Evolutionary conservation across 2,329 filamentous ascomycete genomes (phyloP).

Genomic region (Onygena corvina): DNA sequence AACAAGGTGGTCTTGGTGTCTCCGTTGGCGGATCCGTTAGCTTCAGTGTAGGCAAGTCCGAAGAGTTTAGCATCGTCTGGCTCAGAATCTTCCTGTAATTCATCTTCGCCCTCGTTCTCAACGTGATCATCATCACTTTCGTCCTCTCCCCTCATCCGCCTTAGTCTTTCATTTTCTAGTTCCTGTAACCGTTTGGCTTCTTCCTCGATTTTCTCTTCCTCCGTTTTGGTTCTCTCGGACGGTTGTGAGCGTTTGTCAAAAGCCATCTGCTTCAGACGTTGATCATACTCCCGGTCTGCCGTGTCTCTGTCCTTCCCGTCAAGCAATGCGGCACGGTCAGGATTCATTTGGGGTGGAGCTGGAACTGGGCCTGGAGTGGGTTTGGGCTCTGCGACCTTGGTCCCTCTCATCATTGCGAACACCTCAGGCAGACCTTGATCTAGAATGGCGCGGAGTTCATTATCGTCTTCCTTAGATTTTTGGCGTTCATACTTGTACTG

Average conservation of each 20-base stretch:
- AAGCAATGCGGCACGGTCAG: conserved; percentile 50
- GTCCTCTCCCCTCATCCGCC: conserved; percentile 75
- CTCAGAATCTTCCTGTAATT: conserved; percentile 32
- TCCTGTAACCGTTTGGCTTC: conserved; percentile 65
- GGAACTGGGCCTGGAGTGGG: conserved; percentile 33
- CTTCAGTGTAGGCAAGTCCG: conserved; percentile 44
- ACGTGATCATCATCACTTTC: conserved; percentile 34
- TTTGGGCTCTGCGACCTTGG: conserved; percentile 44
- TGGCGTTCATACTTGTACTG: conserved; percentile 90
- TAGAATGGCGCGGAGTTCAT: conserved; percentile 69
- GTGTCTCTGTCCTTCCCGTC: conserved; percentile 51
- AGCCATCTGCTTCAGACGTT: conserved; percentile 66
- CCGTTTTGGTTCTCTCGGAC: conserved; percentile 78
- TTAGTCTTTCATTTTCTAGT: conserved; percentile 69
- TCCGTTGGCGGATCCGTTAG: conserved; percentile 45
- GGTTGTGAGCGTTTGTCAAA: conserved; percentile 77
- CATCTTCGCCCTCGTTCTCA: conserved; percentile 28
- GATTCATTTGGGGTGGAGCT: conserved; percentile 44
- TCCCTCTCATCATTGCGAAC: conserved; percentile 54
- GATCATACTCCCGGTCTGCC: conserved; percentile 79
- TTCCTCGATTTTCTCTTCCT: conserved; percentile 69
- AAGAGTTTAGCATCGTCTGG: conserved; percentile 50
- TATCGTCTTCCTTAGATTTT: conserved; percentile 81
- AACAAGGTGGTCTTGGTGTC: conserved; percentile 34
- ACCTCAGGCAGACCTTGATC: conserved; percentile 73